phyloP scores from a whole-genome alignment of 2,329 filamentous ascomycete species.

The Diaporthe aspalathi region DNA sequence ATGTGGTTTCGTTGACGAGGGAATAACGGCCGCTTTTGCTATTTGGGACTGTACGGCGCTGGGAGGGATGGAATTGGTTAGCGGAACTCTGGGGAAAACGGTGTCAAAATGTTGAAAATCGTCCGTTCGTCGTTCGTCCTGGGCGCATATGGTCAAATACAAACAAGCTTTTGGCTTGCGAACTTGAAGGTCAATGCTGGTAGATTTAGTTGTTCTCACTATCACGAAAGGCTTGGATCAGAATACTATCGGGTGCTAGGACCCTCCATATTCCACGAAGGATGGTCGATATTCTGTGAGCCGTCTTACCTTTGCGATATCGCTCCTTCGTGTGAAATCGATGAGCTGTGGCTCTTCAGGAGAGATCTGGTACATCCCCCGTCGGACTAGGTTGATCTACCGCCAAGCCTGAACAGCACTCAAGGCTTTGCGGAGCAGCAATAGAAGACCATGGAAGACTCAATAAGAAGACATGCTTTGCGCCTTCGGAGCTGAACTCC shows the following conservation, averaged over 20 bases:
- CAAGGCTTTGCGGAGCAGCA: not conserved
- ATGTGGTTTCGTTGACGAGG: slow-evolving; percentile 26
- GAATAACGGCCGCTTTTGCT: not conserved
- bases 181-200: no score
- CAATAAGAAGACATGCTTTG: not conserved
- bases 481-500: not conserved
- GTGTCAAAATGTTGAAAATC: no score
- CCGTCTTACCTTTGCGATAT: not conserved
- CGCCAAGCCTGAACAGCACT: no score
- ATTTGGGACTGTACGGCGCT: not conserved
- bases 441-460: not conserved
- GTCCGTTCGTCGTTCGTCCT: no score
- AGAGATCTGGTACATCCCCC: no score
- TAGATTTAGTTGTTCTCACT: no score
- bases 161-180: no score
- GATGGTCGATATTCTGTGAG: not conserved
- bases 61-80: not conserved
- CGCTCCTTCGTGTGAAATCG: not conserved
- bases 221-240: no score
- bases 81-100: not conserved
- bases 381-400: no score
- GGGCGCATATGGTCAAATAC: no score
- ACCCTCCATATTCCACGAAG: not conserved
- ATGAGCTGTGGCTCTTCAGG: not conserved
- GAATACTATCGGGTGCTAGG: not conserved